Percentiles rank a stretch among this genome's conserved stretches.
phyloP scores from a whole-genome alignment of 305 asterid genomes.

The Fraxinus albicans region DNA sequence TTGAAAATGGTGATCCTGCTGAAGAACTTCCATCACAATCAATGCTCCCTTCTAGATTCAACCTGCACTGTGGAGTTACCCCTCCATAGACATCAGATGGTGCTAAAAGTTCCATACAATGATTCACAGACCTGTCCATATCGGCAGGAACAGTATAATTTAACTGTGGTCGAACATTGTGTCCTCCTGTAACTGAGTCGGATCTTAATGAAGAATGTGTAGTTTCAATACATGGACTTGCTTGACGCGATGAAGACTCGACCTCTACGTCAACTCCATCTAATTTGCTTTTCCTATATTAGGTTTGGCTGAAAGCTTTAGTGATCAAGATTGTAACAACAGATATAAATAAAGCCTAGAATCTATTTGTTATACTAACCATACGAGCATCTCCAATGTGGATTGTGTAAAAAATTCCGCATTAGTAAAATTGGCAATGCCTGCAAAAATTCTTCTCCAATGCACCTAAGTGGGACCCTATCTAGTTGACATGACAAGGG shows the following conservation, averaged over 20 bases:
- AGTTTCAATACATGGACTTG: slow-evolving; percentile 44
- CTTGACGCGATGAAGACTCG: slow-evolving; percentile 37
- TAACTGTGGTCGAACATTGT: slow-evolving; percentile 26
- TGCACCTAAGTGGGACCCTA: not conserved
- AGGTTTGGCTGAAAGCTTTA: slow-evolving; percentile 21
- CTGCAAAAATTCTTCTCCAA: not conserved
- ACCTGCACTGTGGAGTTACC: slow-evolving; percentile 33
- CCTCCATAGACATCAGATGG: slow-evolving; percentile 25
- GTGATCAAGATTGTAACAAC: not conserved
- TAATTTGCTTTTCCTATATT: slow-evolving; percentile 52
- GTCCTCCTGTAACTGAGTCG: slow-evolving; percentile 40
- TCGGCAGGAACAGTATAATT: slow-evolving; percentile 24
- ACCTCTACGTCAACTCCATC: slow-evolving; percentile 29
- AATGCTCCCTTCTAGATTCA: slow-evolving; percentile 38
- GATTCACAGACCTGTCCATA: slow-evolving; percentile 48
- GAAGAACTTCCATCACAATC: slow-evolving; percentile 61
- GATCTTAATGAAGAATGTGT: slow-evolving; percentile 42
- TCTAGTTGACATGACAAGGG: not conserved
- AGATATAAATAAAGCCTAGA: not conserved
- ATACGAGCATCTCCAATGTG: not conserved
- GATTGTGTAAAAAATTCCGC: not conserved
- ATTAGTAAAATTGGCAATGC: not conserved
- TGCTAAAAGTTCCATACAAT: slow-evolving; percentile 27
- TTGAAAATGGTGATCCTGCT: slow-evolving; percentile 50
- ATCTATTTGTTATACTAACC: not conserved